Percentiles rank a stretch among this genome's conserved stretches.
phyloP scores from a whole-genome alignment of 73 alveolate species.

The Paramecium bursaria region DNA sequence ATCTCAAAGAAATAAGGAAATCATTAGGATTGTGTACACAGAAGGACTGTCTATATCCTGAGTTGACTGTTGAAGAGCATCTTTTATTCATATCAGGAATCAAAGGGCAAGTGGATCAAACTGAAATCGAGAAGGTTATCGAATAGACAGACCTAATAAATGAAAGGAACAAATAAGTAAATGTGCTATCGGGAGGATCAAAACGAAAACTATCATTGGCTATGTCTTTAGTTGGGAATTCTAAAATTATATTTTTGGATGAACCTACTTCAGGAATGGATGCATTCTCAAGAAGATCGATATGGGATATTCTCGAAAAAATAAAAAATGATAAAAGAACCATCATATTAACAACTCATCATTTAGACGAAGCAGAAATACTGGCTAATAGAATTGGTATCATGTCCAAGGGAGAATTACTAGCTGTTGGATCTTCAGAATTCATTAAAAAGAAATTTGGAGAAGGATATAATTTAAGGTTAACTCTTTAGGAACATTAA shows the following conservation, averaged over 20 bases:
- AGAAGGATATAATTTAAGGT: conserved; percentile 84
- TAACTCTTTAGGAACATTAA: conserved; percentile 58
- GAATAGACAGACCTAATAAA: conserved; percentile 73
- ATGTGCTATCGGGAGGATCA: conserved; percentile 79
- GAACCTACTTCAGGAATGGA: conserved; percentile 90
- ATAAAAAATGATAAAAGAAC: conserved; percentile 75
- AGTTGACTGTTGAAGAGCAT: conserved; percentile 81
- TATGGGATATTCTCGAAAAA: conserved; percentile 74
- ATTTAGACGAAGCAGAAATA: conserved; percentile 95
- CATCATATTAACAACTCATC: conserved; percentile 86
- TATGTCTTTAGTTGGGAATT: conserved; percentile 77
- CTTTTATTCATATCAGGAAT: conserved; percentile 75
- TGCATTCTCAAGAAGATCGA: conserved; percentile 74
- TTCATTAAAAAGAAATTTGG: conserved; percentile 81
- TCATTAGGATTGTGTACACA: conserved; percentile 81
- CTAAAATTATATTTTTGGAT: conserved; percentile 80
- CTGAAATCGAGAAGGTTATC: conserved; percentile 67
- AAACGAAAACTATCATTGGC: conserved; percentile 82
- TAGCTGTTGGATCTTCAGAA: conserved; percentile 85
- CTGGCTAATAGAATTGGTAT: conserved; percentile 93
- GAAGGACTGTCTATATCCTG: conserved; percentile 76
- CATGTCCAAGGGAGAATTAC: conserved; percentile 87
- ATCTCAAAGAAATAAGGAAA: conserved; percentile 69
- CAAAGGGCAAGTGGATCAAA: conserved; percentile 69
- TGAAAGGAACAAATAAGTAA: conserved; percentile 65